These are phyloP conservation scores for Boletus insuetus DNA, from an alignment of 768 basidiomycete species.

Conservation along the genomic window DNA sequence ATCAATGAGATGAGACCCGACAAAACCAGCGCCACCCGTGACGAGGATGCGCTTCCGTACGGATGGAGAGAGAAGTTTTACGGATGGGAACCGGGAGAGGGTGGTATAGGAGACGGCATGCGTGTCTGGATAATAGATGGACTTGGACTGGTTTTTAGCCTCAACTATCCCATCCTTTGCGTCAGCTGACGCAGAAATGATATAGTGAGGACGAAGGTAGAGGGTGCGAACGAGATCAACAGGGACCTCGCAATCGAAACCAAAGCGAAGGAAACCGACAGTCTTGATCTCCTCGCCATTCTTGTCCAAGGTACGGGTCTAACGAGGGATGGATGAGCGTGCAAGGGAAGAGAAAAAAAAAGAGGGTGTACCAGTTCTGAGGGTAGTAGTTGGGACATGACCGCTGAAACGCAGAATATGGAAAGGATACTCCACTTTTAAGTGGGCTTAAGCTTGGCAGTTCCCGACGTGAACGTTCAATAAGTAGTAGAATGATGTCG, in stretches of 20 bases:
- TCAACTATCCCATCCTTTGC: constrained; percentile 41
- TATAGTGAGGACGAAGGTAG: constrained; percentile 82
- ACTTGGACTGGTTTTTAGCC: constrained; percentile 67
- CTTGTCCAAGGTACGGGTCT: constrained; percentile 72
- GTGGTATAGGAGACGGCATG: constrained; percentile 91
- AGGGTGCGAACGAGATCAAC: constrained; percentile 82
- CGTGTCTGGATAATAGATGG: constrained; percentile 78
- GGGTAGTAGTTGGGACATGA: constrained; percentile 25
- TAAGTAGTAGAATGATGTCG: too few species aligned
- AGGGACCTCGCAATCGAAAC: constrained; percentile 84
- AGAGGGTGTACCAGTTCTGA: constrained; percentile 13
- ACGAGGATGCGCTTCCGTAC: constrained; percentile 87
- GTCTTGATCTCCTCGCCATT: constrained; percentile 69
- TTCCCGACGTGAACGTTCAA: too few species aligned
- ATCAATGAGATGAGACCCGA: constrained; percentile 97
- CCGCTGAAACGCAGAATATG: not conserved
- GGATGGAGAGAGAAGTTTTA: constrained; percentile 77
- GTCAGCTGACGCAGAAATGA: constrained; percentile 41
- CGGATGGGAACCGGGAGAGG: constrained; percentile 88
- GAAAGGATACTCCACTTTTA: too few species aligned
- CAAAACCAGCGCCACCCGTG: constrained; percentile 98
- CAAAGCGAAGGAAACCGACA: constrained; percentile 85
- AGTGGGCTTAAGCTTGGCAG: too few species aligned
- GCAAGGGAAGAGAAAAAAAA: not conserved
- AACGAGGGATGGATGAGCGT: constrained; percentile 10